A percentile compares a stretch with the other conserved stretches of the same genome.
These are phyloP conservation scores for Candida takata DNA, from an alignment of 805 yeast genomes.

Conservation along the genomic window DNA sequence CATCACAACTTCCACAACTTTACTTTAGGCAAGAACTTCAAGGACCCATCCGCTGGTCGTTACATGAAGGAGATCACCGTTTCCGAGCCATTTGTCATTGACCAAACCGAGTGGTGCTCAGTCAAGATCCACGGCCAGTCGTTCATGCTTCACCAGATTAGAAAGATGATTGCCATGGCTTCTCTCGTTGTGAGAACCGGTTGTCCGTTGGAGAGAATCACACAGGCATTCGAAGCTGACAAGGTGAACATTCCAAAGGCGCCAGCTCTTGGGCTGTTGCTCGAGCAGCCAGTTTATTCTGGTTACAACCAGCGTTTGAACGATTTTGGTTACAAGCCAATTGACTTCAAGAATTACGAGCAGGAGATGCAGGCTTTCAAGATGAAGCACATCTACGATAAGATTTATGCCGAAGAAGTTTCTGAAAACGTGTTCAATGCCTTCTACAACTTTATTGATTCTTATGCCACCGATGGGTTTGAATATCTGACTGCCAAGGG, in stretches of 20 bases:
- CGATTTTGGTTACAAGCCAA: slow-evolving; percentile 69
- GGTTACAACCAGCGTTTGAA: slow-evolving; percentile 67
- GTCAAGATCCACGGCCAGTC: slow-evolving; percentile 97
- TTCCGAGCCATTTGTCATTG: slow-evolving; percentile 83
- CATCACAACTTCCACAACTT: slow-evolving; percentile 90
- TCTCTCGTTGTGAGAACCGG: slow-evolving; percentile 80
- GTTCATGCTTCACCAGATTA: slow-evolving; percentile 95
- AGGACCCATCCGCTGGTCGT: slow-evolving; percentile 80
- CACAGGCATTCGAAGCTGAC: slow-evolving; percentile 65
- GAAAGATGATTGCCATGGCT: slow-evolving; percentile 97
- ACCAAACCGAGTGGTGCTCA: slow-evolving; percentile 93
- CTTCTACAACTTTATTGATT: slow-evolving; percentile 85
- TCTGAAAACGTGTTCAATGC: slow-evolving; percentile 85
- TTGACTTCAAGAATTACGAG: slow-evolving; percentile 61
- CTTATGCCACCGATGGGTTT: slow-evolving; percentile 54
- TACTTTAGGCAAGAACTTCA: slow-evolving; percentile 73
- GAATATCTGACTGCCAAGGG: slow-evolving; percentile 38
- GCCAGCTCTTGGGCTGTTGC: slow-evolving; percentile 85
- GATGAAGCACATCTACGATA: slow-evolving; percentile 81
- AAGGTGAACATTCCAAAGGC: slow-evolving; percentile 94
- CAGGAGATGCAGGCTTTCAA: slow-evolving; percentile 79
- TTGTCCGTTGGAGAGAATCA: slow-evolving; percentile 68
- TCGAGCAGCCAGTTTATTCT: slow-evolving; percentile 90
- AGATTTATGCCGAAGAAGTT: slow-evolving; percentile 84
- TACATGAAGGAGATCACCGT: slow-evolving; percentile 75